A percentile compares a stretch with the other conserved stretches of the same genome.
Evolutionary conservation across 2,329 filamentous ascomycete genomes (phyloP).

Genomic region (Epichloe sp.): DNA sequence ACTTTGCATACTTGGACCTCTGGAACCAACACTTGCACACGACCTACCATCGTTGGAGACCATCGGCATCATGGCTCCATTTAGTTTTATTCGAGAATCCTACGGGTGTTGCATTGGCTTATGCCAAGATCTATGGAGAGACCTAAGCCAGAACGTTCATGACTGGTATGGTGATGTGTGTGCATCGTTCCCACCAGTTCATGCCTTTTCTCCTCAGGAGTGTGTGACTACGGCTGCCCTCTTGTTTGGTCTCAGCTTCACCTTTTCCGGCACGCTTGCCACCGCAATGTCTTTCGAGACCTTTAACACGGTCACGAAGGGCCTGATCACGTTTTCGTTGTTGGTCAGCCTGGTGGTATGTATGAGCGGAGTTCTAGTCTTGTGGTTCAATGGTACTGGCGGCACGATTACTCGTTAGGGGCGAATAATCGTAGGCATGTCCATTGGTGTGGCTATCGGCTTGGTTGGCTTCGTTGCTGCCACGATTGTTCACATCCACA

Average conservation of each 20-base stretch:
- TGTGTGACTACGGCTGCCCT: background rate
- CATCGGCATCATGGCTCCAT: background rate
- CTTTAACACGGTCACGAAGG: background rate
- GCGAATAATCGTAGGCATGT: background rate
- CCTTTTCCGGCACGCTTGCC: background rate
- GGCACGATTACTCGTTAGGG: background rate
- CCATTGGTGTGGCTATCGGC: background rate
- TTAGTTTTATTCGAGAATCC: too few species aligned
- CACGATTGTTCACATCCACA: background rate
- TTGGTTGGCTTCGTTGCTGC: background rate
- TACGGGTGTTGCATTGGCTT: fast-evolving
- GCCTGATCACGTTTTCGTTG: background rate
- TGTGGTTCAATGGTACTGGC: background rate
- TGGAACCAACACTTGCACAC: background rate
- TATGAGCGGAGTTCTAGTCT: background rate
- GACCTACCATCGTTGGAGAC: background rate
- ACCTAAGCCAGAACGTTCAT: background rate
- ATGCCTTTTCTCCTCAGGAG: background rate
- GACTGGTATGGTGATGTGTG: background rate
- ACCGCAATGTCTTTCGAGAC: background rate
- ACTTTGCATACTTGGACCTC: background rate
- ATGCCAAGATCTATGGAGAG: too few species aligned
- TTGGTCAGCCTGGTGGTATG: background rate
- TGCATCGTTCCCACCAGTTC: background rate
- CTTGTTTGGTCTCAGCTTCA: background rate